Evolutionary conservation across 305 asterid species (phyloP).

Genomic region (Fraxinus velutina): DNA sequence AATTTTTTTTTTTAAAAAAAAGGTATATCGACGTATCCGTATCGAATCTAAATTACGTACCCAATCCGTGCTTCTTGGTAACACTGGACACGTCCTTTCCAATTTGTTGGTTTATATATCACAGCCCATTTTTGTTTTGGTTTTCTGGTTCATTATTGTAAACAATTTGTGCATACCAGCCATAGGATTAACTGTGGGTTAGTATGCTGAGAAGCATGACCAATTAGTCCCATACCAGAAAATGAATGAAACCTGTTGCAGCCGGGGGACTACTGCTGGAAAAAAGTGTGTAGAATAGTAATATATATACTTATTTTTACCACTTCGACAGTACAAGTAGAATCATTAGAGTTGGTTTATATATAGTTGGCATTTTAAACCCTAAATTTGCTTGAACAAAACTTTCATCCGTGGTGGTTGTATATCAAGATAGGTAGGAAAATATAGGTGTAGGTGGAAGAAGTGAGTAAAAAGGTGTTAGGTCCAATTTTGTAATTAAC

Average conservation of each 20-base stretch:
- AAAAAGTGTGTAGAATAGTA: background rate
- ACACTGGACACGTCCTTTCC: background rate
- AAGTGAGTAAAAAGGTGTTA: background rate
- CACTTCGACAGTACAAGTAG: background rate
- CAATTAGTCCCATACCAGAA: background rate
- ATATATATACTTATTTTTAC: background rate
- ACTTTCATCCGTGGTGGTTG: background rate
- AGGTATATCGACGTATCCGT: background rate
- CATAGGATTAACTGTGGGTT: background rate
- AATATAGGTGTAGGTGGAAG: background rate
- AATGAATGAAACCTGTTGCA: background rate
- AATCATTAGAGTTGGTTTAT: background rate
- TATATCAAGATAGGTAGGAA: background rate
- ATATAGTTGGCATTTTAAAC: background rate
- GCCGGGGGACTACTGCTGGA: background rate
- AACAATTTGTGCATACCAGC: background rate
- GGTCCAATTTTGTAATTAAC: background rate
- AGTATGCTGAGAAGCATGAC: background rate
- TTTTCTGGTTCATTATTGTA: background rate
- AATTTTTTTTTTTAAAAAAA: too few relatives aligned
- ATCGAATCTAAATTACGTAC: background rate
- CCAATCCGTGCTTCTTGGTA: background rate
- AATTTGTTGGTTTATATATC: background rate
- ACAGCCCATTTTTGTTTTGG: background rate
- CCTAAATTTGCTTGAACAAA: background rate